Percentiles rank a stretch among this genome's conserved stretches.
phyloP scores from a whole-genome alignment of 2,329 filamentous ascomycete species.

The Calonectria hongkongensis region DNA sequence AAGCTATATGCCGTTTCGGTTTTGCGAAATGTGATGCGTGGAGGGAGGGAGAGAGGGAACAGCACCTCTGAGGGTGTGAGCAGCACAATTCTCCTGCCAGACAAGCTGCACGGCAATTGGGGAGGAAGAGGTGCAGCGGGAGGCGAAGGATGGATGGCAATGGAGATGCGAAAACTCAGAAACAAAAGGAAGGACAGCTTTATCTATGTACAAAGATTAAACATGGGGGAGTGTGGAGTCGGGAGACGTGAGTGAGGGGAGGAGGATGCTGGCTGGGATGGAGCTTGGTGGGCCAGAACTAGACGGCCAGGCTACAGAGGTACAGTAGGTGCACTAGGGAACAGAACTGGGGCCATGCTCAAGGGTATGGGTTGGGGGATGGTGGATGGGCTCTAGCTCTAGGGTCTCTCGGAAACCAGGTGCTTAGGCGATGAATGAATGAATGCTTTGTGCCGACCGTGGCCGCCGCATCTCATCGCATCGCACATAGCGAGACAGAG shows the following conservation, averaged over 20 bases:
- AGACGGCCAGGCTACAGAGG: conserved; percentile 1
- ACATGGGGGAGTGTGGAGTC: conserved; percentile 2
- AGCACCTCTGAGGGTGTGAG: conserved; percentile 15
- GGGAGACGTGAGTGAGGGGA: conserved; percentile 5
- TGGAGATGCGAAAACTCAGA: conserved; percentile 16
- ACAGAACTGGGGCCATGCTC: conserved; percentile 2
- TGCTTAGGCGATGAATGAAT: no score
- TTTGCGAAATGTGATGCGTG: background rate
- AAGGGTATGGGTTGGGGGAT: background rate
- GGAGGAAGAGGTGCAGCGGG: background rate
- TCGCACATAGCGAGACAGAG: conserved; percentile 17
- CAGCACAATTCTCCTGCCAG: background rate
- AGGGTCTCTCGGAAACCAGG: background rate
- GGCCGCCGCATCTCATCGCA: background rate
- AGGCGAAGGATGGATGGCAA: background rate
- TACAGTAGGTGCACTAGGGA: background rate
- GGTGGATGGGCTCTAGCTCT: background rate
- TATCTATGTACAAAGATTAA: conserved; percentile 20
- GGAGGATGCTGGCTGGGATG: background rate
- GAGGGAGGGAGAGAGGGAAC: background rate
- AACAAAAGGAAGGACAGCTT: conserved; percentile 7
- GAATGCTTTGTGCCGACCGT: background rate
- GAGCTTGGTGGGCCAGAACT: conserved; percentile 21
- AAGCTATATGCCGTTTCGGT: background rate
- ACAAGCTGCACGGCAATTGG: background rate